These are phyloP conservation scores for Microthlaspi erraticum DNA, from an alignment of 345 rosid genomes.

Conservation along the genomic window DNA sequence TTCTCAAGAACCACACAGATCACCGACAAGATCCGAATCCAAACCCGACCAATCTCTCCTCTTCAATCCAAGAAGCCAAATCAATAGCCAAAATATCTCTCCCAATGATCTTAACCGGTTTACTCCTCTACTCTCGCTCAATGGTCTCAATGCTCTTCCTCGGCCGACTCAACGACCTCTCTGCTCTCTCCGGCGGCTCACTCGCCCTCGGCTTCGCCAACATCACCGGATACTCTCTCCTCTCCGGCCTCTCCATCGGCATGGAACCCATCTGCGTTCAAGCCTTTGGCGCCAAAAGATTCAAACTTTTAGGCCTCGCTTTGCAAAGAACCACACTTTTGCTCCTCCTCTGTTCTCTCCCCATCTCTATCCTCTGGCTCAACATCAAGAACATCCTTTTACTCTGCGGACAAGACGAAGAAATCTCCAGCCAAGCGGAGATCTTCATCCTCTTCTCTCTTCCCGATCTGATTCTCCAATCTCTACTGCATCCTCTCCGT, in stretches of 20 bases:
- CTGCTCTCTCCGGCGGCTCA: constrained; percentile 78
- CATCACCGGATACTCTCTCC: constrained; percentile 89
- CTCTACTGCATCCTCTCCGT: constrained; percentile 78
- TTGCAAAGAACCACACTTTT: constrained; percentile 68
- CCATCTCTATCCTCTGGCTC: constrained; percentile 72
- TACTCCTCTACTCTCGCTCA: constrained; percentile 77
- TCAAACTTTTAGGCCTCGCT: constrained; percentile 73
- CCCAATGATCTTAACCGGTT: constrained; percentile 72
- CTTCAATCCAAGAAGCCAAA: constrained; percentile 55
- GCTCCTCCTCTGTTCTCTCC: constrained; percentile 64
- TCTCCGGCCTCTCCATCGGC: constrained; percentile 87
- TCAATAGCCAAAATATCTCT: constrained; percentile 63
- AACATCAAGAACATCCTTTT: constrained; percentile 69
- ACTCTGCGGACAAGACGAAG: constrained; percentile 64
- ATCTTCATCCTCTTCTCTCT: constrained; percentile 67
- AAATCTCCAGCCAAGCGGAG: constrained; percentile 67
- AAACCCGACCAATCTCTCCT: constrained; percentile 37
- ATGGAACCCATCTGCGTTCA: constrained; percentile 96
- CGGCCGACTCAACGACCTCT: constrained; percentile 73
- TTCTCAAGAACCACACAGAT: constrained; percentile 47
- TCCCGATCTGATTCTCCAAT: constrained; percentile 76
- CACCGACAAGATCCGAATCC: constrained; percentile 42
- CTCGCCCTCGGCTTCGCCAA: constrained; percentile 88
- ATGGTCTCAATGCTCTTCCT: constrained; percentile 92
- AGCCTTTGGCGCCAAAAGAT: constrained; percentile 83